Percentiles rank a stretch among this genome's conserved stretches.
These are phyloP conservation scores for Solanum phureja DNA, from an alignment of 257 asterid genomes.

Conservation along the genomic window DNA sequence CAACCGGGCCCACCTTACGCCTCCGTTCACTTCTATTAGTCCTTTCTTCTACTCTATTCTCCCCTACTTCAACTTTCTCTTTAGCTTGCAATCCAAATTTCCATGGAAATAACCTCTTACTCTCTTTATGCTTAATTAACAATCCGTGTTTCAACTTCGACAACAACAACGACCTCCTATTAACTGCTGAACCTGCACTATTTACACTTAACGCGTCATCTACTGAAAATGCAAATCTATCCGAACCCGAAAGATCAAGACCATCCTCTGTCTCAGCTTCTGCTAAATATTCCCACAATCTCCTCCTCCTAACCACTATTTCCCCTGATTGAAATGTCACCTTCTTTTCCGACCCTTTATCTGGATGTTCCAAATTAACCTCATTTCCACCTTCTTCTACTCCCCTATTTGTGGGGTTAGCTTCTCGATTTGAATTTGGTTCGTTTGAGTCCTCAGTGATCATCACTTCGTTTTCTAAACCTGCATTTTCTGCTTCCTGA, in stretches of 20 bases:
- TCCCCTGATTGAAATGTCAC: constrained; percentile 9
- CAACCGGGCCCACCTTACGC: constrained; percentile 17
- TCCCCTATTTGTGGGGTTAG: neutral
- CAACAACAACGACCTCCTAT: constrained; percentile 13
- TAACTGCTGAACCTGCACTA: constrained; percentile 14
- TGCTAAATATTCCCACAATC: constrained; percentile 17
- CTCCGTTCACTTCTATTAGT: neutral
- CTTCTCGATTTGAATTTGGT: neutral
- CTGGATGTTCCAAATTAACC: neutral
- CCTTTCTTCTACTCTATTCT: constrained; percentile 7
- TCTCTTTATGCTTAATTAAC: constrained; percentile 11
- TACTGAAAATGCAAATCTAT: constrained; percentile 26
- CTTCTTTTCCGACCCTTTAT: constrained; percentile 5
- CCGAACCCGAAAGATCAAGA: constrained; percentile 21
- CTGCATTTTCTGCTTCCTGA: neutral
- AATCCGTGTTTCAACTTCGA: constrained; percentile 18
- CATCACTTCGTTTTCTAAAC: neutral
- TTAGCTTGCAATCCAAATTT: constrained; percentile 13
- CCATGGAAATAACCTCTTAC: constrained; percentile 10
- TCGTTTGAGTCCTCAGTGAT: neutral
- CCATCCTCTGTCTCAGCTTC: constrained; percentile 18
- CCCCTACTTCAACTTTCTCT: constrained; percentile 7
- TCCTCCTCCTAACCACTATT: constrained; percentile 16
- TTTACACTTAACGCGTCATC: constrained; percentile 17
- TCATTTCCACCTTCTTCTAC: neutral